Evolutionary conservation across 2,329 filamentous ascomycete genomes (phyloP), one percentile per base, ranked within the genome.

Genomic region (Fusarium multiceps): DNA sequence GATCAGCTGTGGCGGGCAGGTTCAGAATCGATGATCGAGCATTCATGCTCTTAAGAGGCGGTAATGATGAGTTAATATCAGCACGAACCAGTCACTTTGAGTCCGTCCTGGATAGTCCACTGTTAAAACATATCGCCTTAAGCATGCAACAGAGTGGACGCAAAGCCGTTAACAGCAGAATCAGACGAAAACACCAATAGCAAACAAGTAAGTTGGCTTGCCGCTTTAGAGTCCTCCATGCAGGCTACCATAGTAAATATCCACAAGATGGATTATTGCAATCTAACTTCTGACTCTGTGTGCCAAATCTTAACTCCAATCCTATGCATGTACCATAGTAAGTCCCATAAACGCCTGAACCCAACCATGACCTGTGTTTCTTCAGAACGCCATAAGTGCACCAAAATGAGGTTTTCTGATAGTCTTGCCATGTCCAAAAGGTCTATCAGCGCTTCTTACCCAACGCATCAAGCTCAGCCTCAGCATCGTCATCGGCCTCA

Each of bases 401-500:
- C 10, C 43, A 45, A 51, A 45, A 18, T 12, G 13, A 41, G 37
- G 10, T 11, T 53, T 28, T 10, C 23, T 30, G 43, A 16, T 12
- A 25, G 50, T 21, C 53, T 27, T 37, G 49, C 18, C 32, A 42
- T 45, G 57, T 14, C 7, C 34, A 37, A 16, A 16, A 27, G 13
- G 9, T 18, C 18, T 32, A 41, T 80, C 67, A 80, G 55, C 77
- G 77, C 69, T 78, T 82, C 76, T 78, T 82, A 25, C 79, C 79
- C 62, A 82, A 43, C 6, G 79, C 78, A 75, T 82, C 80, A n/a
- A 77, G 76, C 74, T 82, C 76, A 4, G 76, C 82, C 72, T 83
- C 75, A 27, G 75, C 78, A 74, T 87, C 85, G 72, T 87, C 85
- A 68, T 87, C 86, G 4, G 78, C 85, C 72, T 85, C 85, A 6